Conservation (phyloP, 176 grass and related monocot genomes). For the Phyllostachys edulis region DNA sequence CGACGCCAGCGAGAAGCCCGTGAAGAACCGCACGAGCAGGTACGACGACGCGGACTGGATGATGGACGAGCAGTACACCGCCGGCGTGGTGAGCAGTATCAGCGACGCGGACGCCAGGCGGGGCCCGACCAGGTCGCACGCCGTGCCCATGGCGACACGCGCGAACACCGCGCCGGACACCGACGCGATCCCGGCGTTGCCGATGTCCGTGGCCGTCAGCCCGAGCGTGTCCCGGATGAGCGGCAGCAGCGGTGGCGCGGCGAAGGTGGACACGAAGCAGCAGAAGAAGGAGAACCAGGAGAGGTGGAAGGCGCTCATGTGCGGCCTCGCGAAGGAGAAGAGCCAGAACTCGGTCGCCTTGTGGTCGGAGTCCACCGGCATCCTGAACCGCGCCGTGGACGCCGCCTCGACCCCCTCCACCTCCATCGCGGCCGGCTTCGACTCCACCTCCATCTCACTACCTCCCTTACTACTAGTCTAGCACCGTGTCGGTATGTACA, state of each 20-base stretch:
- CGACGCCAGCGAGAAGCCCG: slow-evolving; percentile 86
- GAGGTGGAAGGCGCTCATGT: slow-evolving; percentile 89
- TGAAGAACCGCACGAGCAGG: slow-evolving; percentile 88
- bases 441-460: slow-evolving; percentile 10
- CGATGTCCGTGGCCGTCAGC: slow-evolving; percentile 74
- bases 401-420: slow-evolving; percentile 23
- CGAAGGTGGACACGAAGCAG: slow-evolving; percentile 93
- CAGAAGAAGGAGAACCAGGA: slow-evolving; percentile 99
- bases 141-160: slow-evolving; percentile 88
- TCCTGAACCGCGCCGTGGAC: slow-evolving; percentile 49
- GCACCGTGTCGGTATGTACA: background rate
- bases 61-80: slow-evolving; percentile 72
- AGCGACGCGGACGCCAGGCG: slow-evolving; percentile 72
- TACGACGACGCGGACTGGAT: slow-evolving; percentile 51
- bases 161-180: slow-evolving; percentile 90
- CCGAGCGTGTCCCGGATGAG: slow-evolving; percentile 83
- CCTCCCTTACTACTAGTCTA: background rate
- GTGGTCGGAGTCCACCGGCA: slow-evolving; percentile 88
- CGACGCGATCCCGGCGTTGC: slow-evolving; percentile 92
- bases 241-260: slow-evolving; percentile 78
- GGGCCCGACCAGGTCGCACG: slow-evolving; percentile 82
- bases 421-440: slow-evolving; percentile 30
- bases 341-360: slow-evolving; percentile 95
- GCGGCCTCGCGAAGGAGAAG: slow-evolving; percentile 72
- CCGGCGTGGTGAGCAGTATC: slow-evolving; percentile 80